Evolutionary conservation across 1,139 yeast genomes (phyloP), one percentile per base, ranked within the genome.

Genomic region (Entelexis paramagnoliae): DNA sequence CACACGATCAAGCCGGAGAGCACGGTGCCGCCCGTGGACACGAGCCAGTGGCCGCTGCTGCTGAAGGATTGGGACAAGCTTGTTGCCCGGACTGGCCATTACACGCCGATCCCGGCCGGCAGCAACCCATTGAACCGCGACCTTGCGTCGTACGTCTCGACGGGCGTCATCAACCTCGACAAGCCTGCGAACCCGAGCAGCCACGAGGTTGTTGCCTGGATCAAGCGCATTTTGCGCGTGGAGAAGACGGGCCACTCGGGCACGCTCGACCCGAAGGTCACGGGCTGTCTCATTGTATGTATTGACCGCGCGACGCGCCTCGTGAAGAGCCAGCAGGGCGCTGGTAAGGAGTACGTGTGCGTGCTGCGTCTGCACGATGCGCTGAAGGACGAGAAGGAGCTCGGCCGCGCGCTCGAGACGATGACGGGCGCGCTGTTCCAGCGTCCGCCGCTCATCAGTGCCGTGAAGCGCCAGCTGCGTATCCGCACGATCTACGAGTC

Each of bases 211-310:
- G 98, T 91, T 63, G 98, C 98, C 35, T 91, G 98, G 98, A 82
- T 91, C 66, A 91, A 91, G 75, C 79, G 97, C 71, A 91, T 91
- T 63, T 76, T 91, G 65, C 81, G 97, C 70, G 83, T 83, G 57
- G 97, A 91, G 71, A 91, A 91, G 72, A 91, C 98, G 56, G 98
- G 98, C 73, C 98, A 91, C 73, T 86, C 96, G 53, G 98, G 98
- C 74, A 91, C 98, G 59, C 79, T 91, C 69, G 98, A 91, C 76
- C 98, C 98, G 59, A 91, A 91, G 72, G 98, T 91, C 65, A 91
- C 98, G 54, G 72, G 72, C 35, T 91, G 98, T 76, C 77, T 91
- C 69, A 91, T 91, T 70, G 98, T 91, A 57, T 91, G 98, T 79
- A 78, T 91, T 63, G 98, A 91, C 71, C 81, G 96, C 69, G 98